Evolutionary conservation across 164 flowering plant genomes (phyloP), one percentile per base, ranked within the genome.

Genomic region (Cinnamomum chago): DNA sequence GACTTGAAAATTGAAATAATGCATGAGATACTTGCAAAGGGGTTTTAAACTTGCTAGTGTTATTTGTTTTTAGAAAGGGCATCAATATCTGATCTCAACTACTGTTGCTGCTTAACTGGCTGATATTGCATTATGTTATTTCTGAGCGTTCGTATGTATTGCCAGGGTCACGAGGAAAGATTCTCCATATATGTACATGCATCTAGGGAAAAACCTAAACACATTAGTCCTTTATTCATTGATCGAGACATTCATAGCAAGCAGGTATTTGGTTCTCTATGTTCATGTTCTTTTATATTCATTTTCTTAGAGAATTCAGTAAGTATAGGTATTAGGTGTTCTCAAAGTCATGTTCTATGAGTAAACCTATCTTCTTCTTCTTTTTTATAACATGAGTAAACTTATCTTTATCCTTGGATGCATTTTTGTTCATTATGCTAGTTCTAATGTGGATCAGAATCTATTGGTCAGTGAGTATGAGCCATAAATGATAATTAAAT

Each of bases 101-200:
- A 64, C 10, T 5, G 33, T 23, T 24, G 17, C 23, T 64, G 67
- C 67, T 64, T 64, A 64, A 64, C 17, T 64, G 67, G 67, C 11
- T 23, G 28, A 25, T 23, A 23, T 25, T 22, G 24, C 67, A 23
- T 64, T 22, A 64, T 9, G 23, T 23, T 1, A 20, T 12, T 65
- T 50, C 55, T 62, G 27, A 67, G 47, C 60, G 3, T 60, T 13
- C 7, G 28, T 60, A 70, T 79, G 60, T 47, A 76, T 60, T 79
- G 67, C 71, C 90, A 92, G 97, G 98, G 96, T 58, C 92, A 94
- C 80, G 97, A 92, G 66, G 98, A 83, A 7, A 88, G 83, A 81
- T 94, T 90, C 82, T 84, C 96, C 62, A 86, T 94, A 62, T 92
- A 92, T 80, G 84, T 92, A 50, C 98, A 94, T 83, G 94, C 96